Conservation (phyloP, 1,139 yeast species). For the Candida frijolesensis region DNA sequence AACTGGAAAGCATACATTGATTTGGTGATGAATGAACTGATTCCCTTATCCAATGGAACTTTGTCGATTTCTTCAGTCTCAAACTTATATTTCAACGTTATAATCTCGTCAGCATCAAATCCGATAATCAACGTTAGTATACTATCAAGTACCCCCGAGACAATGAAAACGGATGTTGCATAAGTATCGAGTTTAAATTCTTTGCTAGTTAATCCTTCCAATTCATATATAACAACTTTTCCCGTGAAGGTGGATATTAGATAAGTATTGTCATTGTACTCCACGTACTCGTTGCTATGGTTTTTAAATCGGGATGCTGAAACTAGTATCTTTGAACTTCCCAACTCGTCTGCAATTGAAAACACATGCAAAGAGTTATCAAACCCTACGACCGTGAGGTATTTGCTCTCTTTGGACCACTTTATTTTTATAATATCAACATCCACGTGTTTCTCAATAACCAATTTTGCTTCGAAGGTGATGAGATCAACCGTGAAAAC, state of each 20-base stretch:
- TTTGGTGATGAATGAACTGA: slow-evolving; percentile 23
- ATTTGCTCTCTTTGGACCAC: slow-evolving; percentile 17
- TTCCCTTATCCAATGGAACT: slow-evolving; percentile 16
- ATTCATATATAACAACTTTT: slow-evolving; percentile 12
- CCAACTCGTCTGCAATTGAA: slow-evolving; percentile 7
- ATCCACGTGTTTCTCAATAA: slow-evolving; percentile 4
- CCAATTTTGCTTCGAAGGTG: slow-evolving; percentile 8
- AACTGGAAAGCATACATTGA: slow-evolving; percentile 31
- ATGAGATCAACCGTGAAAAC: slow-evolving; percentile 23
- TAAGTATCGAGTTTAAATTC: slow-evolving; percentile 9
- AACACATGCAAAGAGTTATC: slow-evolving; percentile 12
- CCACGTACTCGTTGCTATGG: slow-evolving; percentile 9
- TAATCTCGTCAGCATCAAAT: slow-evolving; percentile 35
- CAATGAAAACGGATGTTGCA: slow-evolving; percentile 13
- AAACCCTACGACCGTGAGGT: slow-evolving; percentile 8
- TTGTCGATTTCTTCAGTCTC: slow-evolving; percentile 11
- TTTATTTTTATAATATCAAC: slow-evolving; percentile 4
- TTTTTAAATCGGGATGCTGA: slow-evolving; percentile 10
- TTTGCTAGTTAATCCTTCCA: background rate
- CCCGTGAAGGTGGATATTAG: slow-evolving; percentile 14
- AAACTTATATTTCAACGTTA: slow-evolving; percentile 18
- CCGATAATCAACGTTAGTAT: slow-evolving; percentile 17
- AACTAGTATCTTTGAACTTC: background rate
- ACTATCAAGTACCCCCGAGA: slow-evolving; percentile 8
- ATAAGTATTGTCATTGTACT: background rate